These are phyloP conservation scores for Ceratocystis cacaofunesta DNA, from an alignment of 2,329 filamentous ascomycete genomes.

Conservation along the genomic window DNA sequence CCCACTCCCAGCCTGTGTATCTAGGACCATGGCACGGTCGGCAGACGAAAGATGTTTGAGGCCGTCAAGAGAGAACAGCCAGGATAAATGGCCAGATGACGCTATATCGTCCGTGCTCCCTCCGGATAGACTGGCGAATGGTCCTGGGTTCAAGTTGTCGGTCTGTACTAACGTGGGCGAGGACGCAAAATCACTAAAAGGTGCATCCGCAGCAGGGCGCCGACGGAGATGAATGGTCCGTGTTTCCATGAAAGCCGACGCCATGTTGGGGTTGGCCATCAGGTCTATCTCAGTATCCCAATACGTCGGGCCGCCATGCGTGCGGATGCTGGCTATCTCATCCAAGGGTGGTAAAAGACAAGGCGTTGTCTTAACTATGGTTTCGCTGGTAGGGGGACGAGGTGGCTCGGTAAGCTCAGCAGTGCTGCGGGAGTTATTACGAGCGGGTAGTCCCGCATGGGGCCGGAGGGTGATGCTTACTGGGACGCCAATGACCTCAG, in stretches of 20 bases:
- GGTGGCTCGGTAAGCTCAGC: constrained; percentile 20
- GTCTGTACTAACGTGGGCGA: not conserved
- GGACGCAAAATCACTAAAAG: constrained; percentile 33
- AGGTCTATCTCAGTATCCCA: constrained; percentile 77
- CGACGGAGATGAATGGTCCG: constrained; percentile 63
- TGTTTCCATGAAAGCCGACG: constrained; percentile 45
- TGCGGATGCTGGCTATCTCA: constrained; percentile 44
- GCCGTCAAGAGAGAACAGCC: constrained; percentile 53
- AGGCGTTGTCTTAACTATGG: constrained; percentile 34
- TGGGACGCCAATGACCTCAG: constrained; percentile 60
- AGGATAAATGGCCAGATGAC: constrained; percentile 44
- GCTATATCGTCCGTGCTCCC: not conserved
- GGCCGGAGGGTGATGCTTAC: constrained; percentile 47
- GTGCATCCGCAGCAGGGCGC: constrained; percentile 50
- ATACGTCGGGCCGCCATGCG: constrained; percentile 49
- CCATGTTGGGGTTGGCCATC: constrained; percentile 42
- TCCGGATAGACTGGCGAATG: not conserved
- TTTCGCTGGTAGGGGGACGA: not conserved
- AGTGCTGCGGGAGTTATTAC: not conserved
- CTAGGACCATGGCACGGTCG: constrained; percentile 50
- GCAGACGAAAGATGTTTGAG: constrained; percentile 44
- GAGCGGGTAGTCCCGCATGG: constrained; percentile 20
- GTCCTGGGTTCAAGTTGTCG: not conserved
- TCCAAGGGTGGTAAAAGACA: constrained; percentile 50
- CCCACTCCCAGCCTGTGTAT: constrained; percentile 33